These are phyloP conservation scores for Dendrobium chrysotoxum DNA, from an alignment of 106 monocot species.

Conservation along the genomic window DNA sequence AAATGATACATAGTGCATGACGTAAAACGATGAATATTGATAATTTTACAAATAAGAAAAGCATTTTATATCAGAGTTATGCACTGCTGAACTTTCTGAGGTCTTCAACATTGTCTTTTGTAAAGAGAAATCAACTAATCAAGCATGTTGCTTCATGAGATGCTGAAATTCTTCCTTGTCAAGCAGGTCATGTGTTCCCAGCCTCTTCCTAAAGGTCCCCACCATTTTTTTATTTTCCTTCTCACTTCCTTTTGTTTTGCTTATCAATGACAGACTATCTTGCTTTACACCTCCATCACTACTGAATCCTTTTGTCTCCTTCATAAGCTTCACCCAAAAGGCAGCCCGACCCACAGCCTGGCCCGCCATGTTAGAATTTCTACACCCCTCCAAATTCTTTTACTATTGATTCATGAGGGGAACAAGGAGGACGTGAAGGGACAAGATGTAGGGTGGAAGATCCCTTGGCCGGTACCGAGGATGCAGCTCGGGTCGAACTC, in stretches of 20 bases:
- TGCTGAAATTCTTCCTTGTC: neutral
- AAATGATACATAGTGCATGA: too few species aligned
- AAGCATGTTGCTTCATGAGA: neutral
- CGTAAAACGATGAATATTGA: neutral
- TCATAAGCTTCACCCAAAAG: neutral
- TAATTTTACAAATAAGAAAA: neutral
- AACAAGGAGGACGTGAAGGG: slow-evolving; percentile 12
- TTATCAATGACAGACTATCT: too few species aligned
- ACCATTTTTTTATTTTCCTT: neutral
- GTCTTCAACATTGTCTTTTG: neutral
- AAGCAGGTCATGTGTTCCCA: neutral
- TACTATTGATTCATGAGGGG: neutral
- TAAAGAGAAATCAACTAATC: neutral
- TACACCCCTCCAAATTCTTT: neutral
- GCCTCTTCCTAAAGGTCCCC: neutral
- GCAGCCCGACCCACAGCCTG: neutral
- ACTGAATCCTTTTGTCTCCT: neutral
- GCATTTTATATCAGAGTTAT: neutral
- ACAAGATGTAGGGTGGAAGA: slow-evolving; percentile 30
- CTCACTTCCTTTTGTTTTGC: too few species aligned
- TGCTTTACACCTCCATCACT: neutral
- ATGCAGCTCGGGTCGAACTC: slow-evolving; percentile 68
- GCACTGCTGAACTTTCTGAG: neutral
- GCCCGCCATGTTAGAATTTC: neutral
- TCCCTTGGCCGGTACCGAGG: slow-evolving; percentile 54